A percentile compares a stretch with the other conserved stretches of the same genome.
phyloP scores from a whole-genome alignment of 179 eudicot species.

The Drosera spatulata region DNA sequence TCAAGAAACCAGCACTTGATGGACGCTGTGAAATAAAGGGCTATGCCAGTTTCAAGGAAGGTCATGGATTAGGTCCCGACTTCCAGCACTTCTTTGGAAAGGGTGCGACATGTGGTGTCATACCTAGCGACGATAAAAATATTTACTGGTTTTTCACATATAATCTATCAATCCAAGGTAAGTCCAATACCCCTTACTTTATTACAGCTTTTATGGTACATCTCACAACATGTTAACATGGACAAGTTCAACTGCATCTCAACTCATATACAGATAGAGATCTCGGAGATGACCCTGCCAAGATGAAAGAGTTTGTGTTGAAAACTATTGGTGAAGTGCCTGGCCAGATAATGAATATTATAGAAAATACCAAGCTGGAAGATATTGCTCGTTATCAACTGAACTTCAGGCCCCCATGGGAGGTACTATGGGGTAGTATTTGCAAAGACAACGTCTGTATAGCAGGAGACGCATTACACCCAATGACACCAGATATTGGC shows the following conservation, averaged over 20 bases:
- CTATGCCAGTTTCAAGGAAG: conserved; percentile 3
- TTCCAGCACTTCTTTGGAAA: conserved; percentile 14
- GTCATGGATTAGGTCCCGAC: conserved; percentile 15
- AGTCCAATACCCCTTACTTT: too few relatives aligned
- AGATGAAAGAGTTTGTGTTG: conserved; percentile 36
- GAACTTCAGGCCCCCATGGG: conserved; percentile 34
- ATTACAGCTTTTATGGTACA: too few relatives aligned
- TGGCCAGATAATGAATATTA: conserved; percentile 10
- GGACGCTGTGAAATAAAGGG: conserved; percentile 17
- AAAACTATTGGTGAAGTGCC: conserved; percentile 22
- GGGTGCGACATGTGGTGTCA: conserved; percentile 15
- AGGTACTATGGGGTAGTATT: conserved; percentile 10
- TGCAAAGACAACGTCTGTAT: too few relatives aligned
- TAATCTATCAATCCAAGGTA: conserved; percentile 9
- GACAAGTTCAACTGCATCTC: not conserved
- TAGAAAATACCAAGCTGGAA: conserved; percentile 18
- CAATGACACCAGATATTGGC: conserved; percentile 34
- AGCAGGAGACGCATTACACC: not conserved
- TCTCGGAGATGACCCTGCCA: conserved; percentile 15
- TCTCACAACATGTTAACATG: too few relatives aligned
- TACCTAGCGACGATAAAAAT: conserved; percentile 10
- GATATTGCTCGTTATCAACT: conserved; percentile 17
- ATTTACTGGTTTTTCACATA: conserved; percentile 24
- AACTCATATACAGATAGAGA: conserved; percentile 9
- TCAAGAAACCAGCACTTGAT: conserved; percentile 6